Percentiles rank a stretch among this genome's conserved stretches.
Evolutionary conservation across 2,329 filamentous ascomycete genomes (phyloP).

Genomic region (Didymella arachidicola): DNA sequence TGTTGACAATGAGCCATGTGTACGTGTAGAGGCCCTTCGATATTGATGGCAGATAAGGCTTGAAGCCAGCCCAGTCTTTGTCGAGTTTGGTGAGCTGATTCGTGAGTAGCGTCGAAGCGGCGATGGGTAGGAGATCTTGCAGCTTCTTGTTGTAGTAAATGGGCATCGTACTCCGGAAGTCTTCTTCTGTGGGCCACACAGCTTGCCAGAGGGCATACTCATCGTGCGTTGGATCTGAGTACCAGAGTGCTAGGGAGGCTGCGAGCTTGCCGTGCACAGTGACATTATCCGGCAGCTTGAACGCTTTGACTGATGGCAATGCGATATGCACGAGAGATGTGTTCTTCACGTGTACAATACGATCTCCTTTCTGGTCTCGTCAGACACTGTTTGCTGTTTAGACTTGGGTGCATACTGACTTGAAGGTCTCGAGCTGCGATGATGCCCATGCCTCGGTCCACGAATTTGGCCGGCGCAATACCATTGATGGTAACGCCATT

Average conservation of each 20-base stretch:
- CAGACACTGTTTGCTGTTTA: conserved; percentile 13
- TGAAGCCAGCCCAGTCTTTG: conserved; percentile 59
- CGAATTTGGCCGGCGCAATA: conserved; percentile 71
- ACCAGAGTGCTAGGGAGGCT: conserved; percentile 66
- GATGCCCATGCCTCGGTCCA: conserved; percentile 79
- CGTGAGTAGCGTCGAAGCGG: conserved; percentile 55
- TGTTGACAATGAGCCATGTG: conserved; percentile 68
- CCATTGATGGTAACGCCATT: conserved; percentile 73
- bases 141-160: conserved; percentile 60
- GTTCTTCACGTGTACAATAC: conserved; percentile 71
- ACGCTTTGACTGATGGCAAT: conserved; percentile 59
- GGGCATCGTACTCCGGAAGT: conserved; percentile 67
- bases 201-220: conserved; percentile 66
- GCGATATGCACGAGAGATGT: conserved; percentile 69
- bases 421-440: conserved; percentile 72
- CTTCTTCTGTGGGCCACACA: conserved; percentile 69
- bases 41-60: conserved; percentile 53
- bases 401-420: conserved; percentile 54
- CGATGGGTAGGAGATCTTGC: conserved; percentile 51
- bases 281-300: conserved; percentile 61
- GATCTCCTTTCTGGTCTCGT: conserved; percentile 62
- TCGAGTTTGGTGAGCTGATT: conserved; percentile 64
- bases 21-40: conserved; percentile 59
- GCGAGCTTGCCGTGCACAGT: conserved; percentile 77
- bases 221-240: conserved; percentile 51